Conservation (phyloP, 345 rosid genomes). For the Kernera saxatilis region DNA sequence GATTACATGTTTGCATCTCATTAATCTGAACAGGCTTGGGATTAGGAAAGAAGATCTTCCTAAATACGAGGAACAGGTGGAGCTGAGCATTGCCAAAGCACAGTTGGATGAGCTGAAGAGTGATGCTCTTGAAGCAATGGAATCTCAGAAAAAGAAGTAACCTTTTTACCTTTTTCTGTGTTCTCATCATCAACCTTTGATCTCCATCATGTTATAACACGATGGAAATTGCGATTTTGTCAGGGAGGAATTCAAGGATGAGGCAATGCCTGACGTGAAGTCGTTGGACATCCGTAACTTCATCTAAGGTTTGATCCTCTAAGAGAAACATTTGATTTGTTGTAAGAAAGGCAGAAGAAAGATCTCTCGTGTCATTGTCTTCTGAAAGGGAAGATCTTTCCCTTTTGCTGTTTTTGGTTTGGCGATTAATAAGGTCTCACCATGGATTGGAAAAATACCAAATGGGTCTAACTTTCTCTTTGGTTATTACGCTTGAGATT, state of each 20-base stretch:
- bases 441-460: conserved; percentile 1
- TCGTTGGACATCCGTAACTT: conserved; percentile 92
- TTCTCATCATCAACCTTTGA: background rate
- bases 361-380: background rate
- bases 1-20: background rate
- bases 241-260: conserved; percentile 96
- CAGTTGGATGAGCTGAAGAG: conserved; percentile 87
- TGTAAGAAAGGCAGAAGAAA: conserved; percentile 17
- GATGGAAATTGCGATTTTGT: background rate
- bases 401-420: conserved; percentile 16
- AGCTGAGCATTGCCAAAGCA: conserved; percentile 76
- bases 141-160: conserved; percentile 87
- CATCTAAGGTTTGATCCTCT: conserved; percentile 39
- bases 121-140: conserved; percentile 91
- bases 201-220: background rate
- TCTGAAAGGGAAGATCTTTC: conserved; percentile 4
- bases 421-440: conserved; percentile 17
- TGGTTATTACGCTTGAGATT: conserved; percentile 10
- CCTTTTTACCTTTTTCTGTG: background rate
- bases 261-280: conserved; percentile 68
- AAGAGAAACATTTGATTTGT: conserved; percentile 26
- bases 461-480: conserved; percentile 8
- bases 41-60: conserved; percentile 81
- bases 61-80: conserved; percentile 78
- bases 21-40: conserved; percentile 59